Conservation (phyloP, 164 flowering plant species). For the Magnolia kwangsiensis region DNA sequence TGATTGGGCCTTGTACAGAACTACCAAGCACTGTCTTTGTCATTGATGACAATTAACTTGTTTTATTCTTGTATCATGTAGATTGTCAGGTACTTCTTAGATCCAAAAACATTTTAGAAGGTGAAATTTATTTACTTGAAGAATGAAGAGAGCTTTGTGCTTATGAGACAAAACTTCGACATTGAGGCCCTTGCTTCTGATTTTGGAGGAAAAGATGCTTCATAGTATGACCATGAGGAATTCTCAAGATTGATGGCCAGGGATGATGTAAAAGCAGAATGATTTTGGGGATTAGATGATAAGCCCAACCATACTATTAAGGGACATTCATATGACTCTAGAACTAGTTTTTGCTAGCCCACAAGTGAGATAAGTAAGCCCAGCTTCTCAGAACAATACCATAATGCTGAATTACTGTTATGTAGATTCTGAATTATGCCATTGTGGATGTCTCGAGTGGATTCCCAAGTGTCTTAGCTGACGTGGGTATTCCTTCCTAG, state of each 20-base stretch:
- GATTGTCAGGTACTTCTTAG: slow-evolving; percentile 79
- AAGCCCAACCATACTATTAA: slow-evolving; percentile 30
- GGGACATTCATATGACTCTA: slow-evolving; percentile 43
- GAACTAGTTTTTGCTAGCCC: slow-evolving; percentile 26
- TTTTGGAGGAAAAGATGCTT: slow-evolving; percentile 62
- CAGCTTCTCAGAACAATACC: no score
- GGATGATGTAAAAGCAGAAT: slow-evolving; percentile 68
- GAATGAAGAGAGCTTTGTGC: slow-evolving; percentile 72
- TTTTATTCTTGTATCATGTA: slow-evolving; percentile 24
- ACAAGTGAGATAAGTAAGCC: no score
- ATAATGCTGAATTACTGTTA: no score
- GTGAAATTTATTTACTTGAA: slow-evolving; percentile 88
- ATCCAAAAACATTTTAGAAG: slow-evolving; percentile 77
- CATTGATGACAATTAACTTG: not conserved
- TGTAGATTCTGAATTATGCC: not conserved
- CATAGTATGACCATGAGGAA: slow-evolving; percentile 76
- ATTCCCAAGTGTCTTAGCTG: not conserved
- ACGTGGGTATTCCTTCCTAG: not conserved
- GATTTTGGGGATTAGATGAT: slow-evolving; percentile 50
- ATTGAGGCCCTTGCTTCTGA: slow-evolving; percentile 77
- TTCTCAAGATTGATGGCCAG: slow-evolving; percentile 73
- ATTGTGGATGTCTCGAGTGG: not conserved
- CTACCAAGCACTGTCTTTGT: not conserved
- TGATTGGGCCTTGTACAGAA: not conserved
- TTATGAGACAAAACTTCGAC: slow-evolving; percentile 70